phyloP scores from a whole-genome alignment of 805 yeast species.

The Maudiozyma pseudohumilis region DNA sequence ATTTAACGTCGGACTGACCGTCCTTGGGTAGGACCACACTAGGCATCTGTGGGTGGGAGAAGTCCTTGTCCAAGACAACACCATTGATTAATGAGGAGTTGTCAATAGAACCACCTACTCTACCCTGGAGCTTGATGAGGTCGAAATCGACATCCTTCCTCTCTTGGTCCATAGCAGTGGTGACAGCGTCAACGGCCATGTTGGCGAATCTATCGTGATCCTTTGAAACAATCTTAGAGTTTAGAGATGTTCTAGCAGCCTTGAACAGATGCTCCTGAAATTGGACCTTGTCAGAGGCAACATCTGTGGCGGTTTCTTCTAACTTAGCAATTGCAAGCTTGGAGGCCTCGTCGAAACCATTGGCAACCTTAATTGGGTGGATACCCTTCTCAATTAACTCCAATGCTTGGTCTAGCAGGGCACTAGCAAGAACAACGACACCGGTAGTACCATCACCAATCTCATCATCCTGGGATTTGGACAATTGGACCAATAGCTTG shows the following conservation, averaged over 20 bases:
- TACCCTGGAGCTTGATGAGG: conserved; percentile 88
- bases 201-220: conserved; percentile 87
- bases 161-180: conserved; percentile 82
- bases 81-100: conserved; percentile 83
- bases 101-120: conserved; percentile 86
- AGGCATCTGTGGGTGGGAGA: conserved; percentile 98
- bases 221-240: conserved; percentile 91
- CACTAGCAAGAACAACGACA: conserved; percentile 93
- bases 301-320: conserved; percentile 64
- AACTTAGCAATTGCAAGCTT: conserved; percentile 74
- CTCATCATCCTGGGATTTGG: conserved; percentile 94
- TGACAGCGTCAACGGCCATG: conserved; percentile 95
- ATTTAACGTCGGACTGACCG: conserved; percentile 53
- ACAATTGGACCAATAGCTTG: conserved; percentile 83
- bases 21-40: conserved; percentile 40
- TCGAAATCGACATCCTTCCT: conserved; percentile 96
- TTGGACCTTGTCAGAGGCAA: conserved; percentile 18
- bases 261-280: conserved; percentile 51
- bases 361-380: conserved; percentile 93
- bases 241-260: conserved; percentile 91
- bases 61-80: conserved; percentile 90
- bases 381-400: conserved; percentile 94
- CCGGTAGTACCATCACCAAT: conserved; percentile 99
- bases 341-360: conserved; percentile 96
- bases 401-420: conserved; percentile 85